These are phyloP conservation scores for Solanum arcanum DNA, from an alignment of 257 asterid genomes.

Conservation along the genomic window DNA sequence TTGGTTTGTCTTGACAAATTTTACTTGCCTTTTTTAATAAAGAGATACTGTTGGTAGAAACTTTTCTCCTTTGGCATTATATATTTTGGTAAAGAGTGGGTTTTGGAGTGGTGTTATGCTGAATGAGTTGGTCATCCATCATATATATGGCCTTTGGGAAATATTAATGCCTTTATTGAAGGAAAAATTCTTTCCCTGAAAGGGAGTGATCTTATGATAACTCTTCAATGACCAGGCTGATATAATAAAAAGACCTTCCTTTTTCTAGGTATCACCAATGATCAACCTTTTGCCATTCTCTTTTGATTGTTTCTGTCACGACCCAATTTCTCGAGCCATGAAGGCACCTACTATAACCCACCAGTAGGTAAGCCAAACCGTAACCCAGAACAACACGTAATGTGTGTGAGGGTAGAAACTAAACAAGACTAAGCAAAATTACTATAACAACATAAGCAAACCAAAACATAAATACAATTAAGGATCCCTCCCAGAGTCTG, in stretches of 20 bases:
- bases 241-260: not conserved
- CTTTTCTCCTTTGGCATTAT: not conserved
- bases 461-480: no score
- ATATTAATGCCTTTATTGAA: not conserved
- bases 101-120: not conserved
- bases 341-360: no score
- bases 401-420: no score
- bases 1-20: not conserved
- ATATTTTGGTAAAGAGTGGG: not conserved
- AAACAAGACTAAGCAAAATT: no score
- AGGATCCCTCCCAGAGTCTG: no score
- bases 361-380: no score
- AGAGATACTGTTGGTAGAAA: not conserved
- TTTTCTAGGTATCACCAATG: not conserved
- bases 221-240: not conserved
- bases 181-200: not conserved
- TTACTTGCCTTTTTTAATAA: not conserved
- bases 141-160: not conserved
- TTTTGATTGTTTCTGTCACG: not conserved
- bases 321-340: no score
- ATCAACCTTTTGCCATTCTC: not conserved
- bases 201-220: not conserved
- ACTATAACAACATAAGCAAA: no score
- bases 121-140: not conserved
- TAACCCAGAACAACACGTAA: no score